Evolutionary conservation across 192 early-diverging fungal genomes (phyloP).

Genomic region (Coemansia sp.): DNA sequence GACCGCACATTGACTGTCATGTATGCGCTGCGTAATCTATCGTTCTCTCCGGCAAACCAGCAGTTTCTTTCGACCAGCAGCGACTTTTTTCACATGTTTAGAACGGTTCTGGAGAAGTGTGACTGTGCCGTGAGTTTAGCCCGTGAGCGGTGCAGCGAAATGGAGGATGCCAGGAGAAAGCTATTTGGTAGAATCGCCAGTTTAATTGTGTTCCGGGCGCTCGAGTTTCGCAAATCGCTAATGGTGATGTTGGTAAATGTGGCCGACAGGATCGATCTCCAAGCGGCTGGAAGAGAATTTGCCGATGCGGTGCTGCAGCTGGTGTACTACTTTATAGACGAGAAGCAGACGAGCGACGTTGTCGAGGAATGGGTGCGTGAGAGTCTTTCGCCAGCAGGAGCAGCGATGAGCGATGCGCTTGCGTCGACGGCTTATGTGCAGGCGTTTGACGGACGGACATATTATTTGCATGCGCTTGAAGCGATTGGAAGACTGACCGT

Average conservation of each 20-base stretch:
- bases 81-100: constrained; percentile 40
- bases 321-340: constrained; percentile 47
- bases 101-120: constrained; percentile 20
- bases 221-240: constrained; percentile 47
- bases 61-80: constrained; percentile 30
- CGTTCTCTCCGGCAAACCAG: constrained; percentile 50
- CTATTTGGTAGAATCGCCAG: constrained; percentile 12
- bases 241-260: constrained; percentile 39
- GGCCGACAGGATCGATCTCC: constrained; percentile 34
- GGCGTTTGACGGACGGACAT: constrained; percentile 29
- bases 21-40: constrained; percentile 47
- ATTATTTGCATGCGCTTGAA: constrained; percentile 48
- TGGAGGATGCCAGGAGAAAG: neutral
- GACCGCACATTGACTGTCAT: constrained; percentile 46
- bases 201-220: constrained; percentile 32
- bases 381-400: constrained; percentile 10
- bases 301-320: constrained; percentile 26
- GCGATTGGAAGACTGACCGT: constrained; percentile 32
- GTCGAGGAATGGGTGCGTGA: constrained; percentile 30
- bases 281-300: constrained; percentile 9
- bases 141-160: constrained; percentile 5
- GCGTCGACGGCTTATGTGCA: constrained; percentile 11
- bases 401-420: constrained; percentile 13
- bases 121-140: constrained; percentile 12
- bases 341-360: constrained; percentile 29